Evolutionary conservation across 139 green algal genomes (phyloP), one percentile per base, ranked within the genome.

Genomic region (Chlorella sp.): DNA sequence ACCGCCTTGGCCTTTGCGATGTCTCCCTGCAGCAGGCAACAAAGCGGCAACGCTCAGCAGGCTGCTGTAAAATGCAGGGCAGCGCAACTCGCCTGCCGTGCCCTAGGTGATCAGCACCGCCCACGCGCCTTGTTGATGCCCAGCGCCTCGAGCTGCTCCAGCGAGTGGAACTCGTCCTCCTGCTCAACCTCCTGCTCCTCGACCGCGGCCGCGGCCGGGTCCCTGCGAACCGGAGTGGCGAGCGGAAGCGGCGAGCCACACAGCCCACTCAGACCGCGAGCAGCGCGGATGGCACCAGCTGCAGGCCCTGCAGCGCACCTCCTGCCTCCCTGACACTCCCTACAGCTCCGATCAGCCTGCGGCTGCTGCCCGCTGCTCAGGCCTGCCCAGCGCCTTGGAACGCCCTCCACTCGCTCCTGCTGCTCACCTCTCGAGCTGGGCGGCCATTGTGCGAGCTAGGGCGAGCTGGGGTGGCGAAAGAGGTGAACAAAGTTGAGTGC

Each of bases 1-100:
- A 82, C 90, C 59, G 97, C 93, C 81, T 93, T 95, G 53, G 88
- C 87, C 80, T 98, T 98, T 79, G 97, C 98, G 43, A 97, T 88
- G 82, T 96, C 91, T 6, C 81, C 87, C 90, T n/a, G n/a, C n/a
- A n/a, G n/a, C 21, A 35, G 38, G 31, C 21, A 23, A n/a, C n/a
- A n/a, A n/a, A n/a, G n/a, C n/a, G n/a, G n/a, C n/a, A n/a, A n/a
- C n/a, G n/a, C n/a, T n/a, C n/a, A n/a, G n/a, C n/a, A n/a, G n/a
- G n/a, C n/a, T n/a, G n/a, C n/a, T n/a, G n/a, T n/a, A n/a, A n/a
- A n/a, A n/a, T n/a, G n/a, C n/a, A n/a, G n/a, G n/a, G n/a, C n/a
- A n/a, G n/a, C n/a, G n/a, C n/a, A n/a, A n/a, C n/a, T 73, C 0
- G 38, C 15, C 9, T 19, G 63, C 7, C 31, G 15, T 25, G 29